Percentiles rank a stretch among this genome's conserved stretches.
phyloP scores from a whole-genome alignment of 1,139 yeast genomes.

The Pichia sp. region DNA sequence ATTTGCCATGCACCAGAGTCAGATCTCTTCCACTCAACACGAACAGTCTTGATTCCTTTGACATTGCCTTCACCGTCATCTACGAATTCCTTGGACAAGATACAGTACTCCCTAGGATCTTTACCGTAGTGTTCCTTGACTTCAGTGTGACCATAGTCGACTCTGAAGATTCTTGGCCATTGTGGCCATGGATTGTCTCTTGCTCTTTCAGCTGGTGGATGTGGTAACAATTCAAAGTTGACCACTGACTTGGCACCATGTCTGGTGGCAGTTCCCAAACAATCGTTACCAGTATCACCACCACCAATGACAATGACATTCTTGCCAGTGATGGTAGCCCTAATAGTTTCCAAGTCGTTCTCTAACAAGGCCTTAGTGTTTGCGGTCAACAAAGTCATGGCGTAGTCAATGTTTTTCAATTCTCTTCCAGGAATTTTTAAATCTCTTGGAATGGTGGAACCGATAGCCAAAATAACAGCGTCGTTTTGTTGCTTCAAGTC shows the following conservation, averaged over 20 bases:
- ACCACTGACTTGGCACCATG: conserved; percentile 96
- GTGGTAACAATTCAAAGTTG: conserved; percentile 91
- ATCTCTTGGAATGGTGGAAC: conserved; percentile 95
- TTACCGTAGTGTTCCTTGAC: conserved; percentile 91
- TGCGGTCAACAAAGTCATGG: conserved; percentile 85
- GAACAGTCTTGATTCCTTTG: conserved; percentile 86
- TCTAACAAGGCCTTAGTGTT: conserved; percentile 90
- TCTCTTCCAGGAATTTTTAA: conserved; percentile 92
- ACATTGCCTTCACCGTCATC: conserved; percentile 95
- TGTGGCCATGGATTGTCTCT: conserved; percentile 99
- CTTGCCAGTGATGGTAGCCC: conserved; percentile 72
- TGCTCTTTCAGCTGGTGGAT: conserved; percentile 81
- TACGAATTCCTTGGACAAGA: conserved; percentile 89
- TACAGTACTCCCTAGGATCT: conserved; percentile 97
- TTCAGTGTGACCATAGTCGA: conserved; percentile 96
- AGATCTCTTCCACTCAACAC: conserved; percentile 97
- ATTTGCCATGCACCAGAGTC: conserved; percentile 98
- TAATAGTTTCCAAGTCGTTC: conserved; percentile 72
- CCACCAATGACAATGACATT: conserved; percentile 96
- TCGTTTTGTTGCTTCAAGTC: conserved; percentile 63
- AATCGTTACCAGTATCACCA: conserved; percentile 99
- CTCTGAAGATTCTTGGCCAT: conserved; percentile 98
- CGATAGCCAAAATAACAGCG: conserved; percentile 91
- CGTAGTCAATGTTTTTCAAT: conserved; percentile 82
- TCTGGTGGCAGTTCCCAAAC: conserved; percentile 95